phyloP scores from a whole-genome alignment of 2,329 filamentous ascomycete genomes.

The Alternaria triticimaculans region DNA sequence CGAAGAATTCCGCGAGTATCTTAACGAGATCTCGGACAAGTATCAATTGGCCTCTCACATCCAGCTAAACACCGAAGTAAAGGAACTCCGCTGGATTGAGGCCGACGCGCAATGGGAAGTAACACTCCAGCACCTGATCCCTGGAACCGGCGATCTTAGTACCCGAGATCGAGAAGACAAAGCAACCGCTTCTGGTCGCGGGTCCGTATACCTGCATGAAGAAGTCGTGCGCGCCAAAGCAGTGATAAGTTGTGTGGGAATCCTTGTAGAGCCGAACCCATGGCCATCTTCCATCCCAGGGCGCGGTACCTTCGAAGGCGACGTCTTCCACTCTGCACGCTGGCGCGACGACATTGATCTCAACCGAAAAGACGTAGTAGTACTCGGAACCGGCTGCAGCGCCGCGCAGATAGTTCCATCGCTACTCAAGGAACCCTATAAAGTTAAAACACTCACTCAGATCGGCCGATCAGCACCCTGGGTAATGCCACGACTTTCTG shows the following conservation, averaged over 20 bases:
- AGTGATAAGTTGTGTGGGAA: not conserved
- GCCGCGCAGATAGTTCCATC: not conserved
- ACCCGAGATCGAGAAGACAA: not conserved
- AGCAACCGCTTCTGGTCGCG: not conserved
- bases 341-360: conserved; percentile 57
- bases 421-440: conserved; percentile 1
- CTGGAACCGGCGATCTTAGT: not conserved
- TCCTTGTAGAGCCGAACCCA: not conserved
- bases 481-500: conserved; percentile 1
- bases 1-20: not conserved
- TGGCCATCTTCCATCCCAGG: conserved; percentile 47
- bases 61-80: not conserved
- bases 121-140: not conserved
- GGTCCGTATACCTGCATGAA: not conserved
- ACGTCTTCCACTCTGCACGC: conserved; percentile 59
- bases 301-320: conserved; percentile 56
- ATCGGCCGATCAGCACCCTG: conserved; percentile 6
- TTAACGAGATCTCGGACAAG: not conserved
- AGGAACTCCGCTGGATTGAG: not conserved
- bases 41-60: not conserved
- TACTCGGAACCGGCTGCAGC: conserved; percentile 48
- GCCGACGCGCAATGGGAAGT: not conserved
- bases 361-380: conserved; percentile 59
- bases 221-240: not conserved
- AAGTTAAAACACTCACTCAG: conserved; percentile 8